A percentile compares a stretch with the other conserved stretches of the same genome.
These are phyloP conservation scores for Cucurbita moschata DNA, from an alignment of 306 rosid genomes.

Conservation along the genomic window DNA sequence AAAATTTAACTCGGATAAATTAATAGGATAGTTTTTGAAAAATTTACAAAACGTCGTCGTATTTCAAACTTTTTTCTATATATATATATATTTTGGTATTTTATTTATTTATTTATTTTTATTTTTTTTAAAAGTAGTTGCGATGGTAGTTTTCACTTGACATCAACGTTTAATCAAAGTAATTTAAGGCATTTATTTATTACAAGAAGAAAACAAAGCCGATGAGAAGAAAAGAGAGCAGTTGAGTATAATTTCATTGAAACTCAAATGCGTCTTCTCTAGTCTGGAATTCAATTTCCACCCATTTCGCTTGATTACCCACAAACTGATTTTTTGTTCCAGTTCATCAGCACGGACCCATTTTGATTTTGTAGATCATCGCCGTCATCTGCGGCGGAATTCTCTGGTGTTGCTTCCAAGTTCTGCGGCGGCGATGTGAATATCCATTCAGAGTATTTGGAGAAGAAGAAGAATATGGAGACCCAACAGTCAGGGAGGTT, in stretches of 20 bases:
- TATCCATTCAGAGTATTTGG: background rate
- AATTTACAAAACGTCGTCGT: no score
- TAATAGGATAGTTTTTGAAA: no score
- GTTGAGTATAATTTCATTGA: background rate
- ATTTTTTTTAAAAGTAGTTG: background rate
- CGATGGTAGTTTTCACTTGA: background rate
- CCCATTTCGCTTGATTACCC: background rate
- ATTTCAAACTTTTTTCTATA: no score
- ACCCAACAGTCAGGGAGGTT: constrained; percentile 60
- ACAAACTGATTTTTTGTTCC: background rate
- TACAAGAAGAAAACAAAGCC: background rate
- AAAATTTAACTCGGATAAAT: no score
- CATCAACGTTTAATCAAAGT: background rate
- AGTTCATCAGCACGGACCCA: background rate
- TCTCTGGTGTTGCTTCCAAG: background rate
- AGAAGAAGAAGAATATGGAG: constrained; percentile 37
- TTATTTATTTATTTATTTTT: background rate
- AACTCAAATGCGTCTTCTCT: background rate
- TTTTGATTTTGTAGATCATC: background rate
- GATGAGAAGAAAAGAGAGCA: background rate
- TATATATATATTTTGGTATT: no score
- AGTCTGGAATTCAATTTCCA: background rate
- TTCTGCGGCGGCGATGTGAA: background rate
- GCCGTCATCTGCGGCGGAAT: background rate
- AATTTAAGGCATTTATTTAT: background rate